Evolutionary conservation across 257 asterid species (phyloP), one percentile per base, ranked within the genome.

Genomic region (Scutellaria barbata): DNA sequence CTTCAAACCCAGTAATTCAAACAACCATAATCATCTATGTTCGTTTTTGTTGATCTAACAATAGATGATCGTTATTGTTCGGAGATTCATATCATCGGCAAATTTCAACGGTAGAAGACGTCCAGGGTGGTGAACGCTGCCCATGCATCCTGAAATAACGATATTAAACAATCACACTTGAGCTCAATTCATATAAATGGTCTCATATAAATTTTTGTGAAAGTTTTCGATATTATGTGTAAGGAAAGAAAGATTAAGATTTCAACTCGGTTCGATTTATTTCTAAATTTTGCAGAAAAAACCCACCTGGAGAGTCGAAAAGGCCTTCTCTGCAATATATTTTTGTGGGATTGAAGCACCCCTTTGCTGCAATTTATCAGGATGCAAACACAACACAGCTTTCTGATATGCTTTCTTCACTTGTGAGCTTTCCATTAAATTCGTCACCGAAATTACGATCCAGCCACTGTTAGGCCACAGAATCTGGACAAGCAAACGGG

Each of bases 291-390:
- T 10, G 20, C 5, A 17, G 10, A 30, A 0, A 0, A 3, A 66
- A 65, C 59, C 66, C 53, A 88, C 92, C 88, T 88, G 89, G 62
- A 88, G 85, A 43, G 80, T 72, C 1, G 86, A 71, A 71, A 88
- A 90, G 18, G 76, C 89, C 69, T 83, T 86, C 20, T 83, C 78
- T 0, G 96, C 95, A n/a, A 90, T 74, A 72, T 86, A 73, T 68
- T 86, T 88, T 14, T 90, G 86, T 22, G 79, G 70, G 63, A 57
- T 57, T 1, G 91, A 80, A 4, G 96, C 95, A 6, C 95, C 92
- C 81, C 95, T 79, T 72, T 88, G 92, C 57, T 90, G 96, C 65
- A 90, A 81, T 75, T 90, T 90, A 78, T 90, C 96, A 0, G 95
- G 96, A 62, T 90, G 92, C 55, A 90, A 73, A 37, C 88, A 81